Percentiles rank a stretch among this genome's conserved stretches.
These are phyloP conservation scores for Cordyceps militaris DNA, from an alignment of 2,329 filamentous ascomycete species.

Conservation along the genomic window DNA sequence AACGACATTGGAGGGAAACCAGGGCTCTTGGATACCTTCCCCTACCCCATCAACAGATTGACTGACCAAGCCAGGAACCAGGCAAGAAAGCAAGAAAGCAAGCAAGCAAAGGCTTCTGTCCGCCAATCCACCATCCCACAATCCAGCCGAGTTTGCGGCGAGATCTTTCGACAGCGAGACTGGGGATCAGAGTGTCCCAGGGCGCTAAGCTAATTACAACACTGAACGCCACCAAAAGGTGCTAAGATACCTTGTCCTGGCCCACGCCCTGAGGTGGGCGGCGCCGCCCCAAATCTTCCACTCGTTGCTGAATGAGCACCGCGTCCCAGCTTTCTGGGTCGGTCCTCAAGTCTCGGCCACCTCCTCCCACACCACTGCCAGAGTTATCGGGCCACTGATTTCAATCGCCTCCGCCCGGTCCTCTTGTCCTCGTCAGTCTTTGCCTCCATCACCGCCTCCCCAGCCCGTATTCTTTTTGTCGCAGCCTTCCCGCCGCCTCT, in stretches of 20 bases:
- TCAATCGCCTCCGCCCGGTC: background rate
- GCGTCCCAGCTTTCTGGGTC: conserved; percentile 12
- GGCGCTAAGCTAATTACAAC: conserved; percentile 11
- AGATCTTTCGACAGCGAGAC: conserved; percentile 11
- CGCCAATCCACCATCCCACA: background rate
- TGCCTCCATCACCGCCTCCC: conserved; percentile 8
- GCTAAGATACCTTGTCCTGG: background rate
- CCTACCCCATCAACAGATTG: background rate
- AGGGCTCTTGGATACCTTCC: background rate
- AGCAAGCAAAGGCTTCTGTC: background rate
- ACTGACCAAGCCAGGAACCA: too few species aligned
- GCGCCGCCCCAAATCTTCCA: background rate
- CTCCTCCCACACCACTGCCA: conserved; percentile 7
- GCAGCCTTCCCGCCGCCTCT: background rate
- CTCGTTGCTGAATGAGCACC: background rate
- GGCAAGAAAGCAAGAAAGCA: too few species aligned
- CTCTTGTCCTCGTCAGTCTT: background rate
- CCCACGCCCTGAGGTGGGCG: conserved; percentile 2
- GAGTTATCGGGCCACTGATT: conserved; percentile 4
- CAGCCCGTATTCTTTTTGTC: background rate
- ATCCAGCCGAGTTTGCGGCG: conserved; percentile 6
- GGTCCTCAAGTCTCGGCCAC: conserved; percentile 8
- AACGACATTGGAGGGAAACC: background rate
- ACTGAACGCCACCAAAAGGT: conserved; percentile 10
- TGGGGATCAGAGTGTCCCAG: conserved; percentile 2